Conservation (phyloP, 306 rosid species). For the Rosa lucieae region DNA sequence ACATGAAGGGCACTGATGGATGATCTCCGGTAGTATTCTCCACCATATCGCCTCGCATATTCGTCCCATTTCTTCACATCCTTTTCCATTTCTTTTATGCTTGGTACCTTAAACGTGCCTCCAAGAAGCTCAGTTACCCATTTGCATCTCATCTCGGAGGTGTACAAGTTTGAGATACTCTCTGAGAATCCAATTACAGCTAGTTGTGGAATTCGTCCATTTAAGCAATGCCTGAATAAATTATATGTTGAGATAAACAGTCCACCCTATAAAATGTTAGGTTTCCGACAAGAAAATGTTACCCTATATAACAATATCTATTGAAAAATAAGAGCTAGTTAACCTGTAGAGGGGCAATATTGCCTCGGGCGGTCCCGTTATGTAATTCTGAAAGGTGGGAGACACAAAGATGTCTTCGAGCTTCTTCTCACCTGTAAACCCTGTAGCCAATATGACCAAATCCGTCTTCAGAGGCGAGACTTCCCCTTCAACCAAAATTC, state of each 20-base stretch:
- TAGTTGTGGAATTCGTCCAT: conserved; percentile 30
- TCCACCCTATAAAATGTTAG: too few relatives aligned
- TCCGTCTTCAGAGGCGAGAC: not conserved
- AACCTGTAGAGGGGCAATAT: not conserved
- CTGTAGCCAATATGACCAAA: conserved; percentile 26
- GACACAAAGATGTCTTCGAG: conserved; percentile 54
- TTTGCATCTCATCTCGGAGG: too few relatives aligned
- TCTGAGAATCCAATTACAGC: conserved; percentile 23
- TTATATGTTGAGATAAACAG: too few relatives aligned
- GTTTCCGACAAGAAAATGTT: too few relatives aligned
- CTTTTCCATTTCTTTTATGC: conserved; percentile 55
- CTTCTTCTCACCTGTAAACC: conserved; percentile 60
- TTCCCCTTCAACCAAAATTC: not conserved
- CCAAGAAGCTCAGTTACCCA: too few relatives aligned
- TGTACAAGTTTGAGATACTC: conserved; percentile 31
- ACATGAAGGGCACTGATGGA: conserved; percentile 46
- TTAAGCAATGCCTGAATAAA: conserved; percentile 36
- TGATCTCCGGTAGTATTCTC: conserved; percentile 35
- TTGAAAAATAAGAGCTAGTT: too few relatives aligned
- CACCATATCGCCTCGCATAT: not conserved
- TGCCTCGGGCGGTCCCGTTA: conserved; percentile 31
- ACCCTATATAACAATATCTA: too few relatives aligned
- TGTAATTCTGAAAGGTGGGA: conserved; percentile 44
- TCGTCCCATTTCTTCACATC: conserved; percentile 44
- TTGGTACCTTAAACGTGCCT: too few relatives aligned